phyloP scores from a whole-genome alignment of 2,329 filamentous ascomycete genomes.

The Alternaria sp. region DNA sequence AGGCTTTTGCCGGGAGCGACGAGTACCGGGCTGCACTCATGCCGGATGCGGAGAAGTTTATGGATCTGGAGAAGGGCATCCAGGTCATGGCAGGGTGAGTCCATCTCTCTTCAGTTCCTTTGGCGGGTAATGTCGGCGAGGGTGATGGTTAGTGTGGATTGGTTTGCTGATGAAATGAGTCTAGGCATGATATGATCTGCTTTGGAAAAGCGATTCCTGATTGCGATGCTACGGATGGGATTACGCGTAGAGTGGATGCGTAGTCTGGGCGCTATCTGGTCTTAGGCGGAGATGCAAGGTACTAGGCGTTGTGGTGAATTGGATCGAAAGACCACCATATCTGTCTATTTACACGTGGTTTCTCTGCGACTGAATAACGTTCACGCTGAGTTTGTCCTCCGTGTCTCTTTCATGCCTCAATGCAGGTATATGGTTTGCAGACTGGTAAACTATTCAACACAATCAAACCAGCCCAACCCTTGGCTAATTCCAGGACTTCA shows the following conservation, averaged over 20 bases:
- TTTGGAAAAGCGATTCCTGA: conserved; percentile 37
- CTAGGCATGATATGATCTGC: conserved; percentile 27
- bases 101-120: neutral
- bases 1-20: conserved; percentile 23
- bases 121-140: neutral
- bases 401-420: neutral
- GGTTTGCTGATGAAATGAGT: neutral
- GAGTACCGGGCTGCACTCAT: conserved; percentile 29
- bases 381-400: neutral
- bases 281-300: neutral
- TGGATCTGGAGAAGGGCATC: conserved; percentile 30
- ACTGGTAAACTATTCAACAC: neutral
- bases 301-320: neutral
- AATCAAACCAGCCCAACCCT: neutral
- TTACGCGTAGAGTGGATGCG: conserved; percentile 9
- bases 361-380: neutral
- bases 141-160: neutral
- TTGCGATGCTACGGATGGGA: conserved; percentile 28
- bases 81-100: conserved; percentile 36
- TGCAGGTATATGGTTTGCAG: neutral
- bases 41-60: conserved; percentile 36
- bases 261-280: neutral
- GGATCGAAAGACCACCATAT: neutral
- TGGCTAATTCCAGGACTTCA: neutral
- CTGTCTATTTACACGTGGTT: neutral